Evolutionary conservation across 2,329 filamentous ascomycete species (phyloP), one percentile per base, ranked within the genome.

Genomic region (Neofusicoccum kwambonambiense): DNA sequence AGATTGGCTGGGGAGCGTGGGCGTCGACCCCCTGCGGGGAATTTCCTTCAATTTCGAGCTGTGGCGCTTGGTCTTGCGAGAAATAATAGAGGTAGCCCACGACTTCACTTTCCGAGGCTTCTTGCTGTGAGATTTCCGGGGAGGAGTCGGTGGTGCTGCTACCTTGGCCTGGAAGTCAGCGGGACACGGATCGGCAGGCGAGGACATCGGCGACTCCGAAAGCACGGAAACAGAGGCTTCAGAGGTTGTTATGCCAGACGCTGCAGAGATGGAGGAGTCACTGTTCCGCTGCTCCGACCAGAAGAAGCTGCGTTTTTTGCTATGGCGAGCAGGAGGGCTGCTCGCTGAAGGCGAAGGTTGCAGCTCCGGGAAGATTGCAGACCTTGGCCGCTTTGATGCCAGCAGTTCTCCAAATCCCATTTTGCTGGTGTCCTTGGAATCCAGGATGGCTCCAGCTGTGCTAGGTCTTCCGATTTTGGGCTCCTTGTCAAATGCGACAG

Each of bases 41-140:
- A 65, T 42, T 9, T 68, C 67, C 77, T 83, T 76, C 72, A 77
- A 73, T 72, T 81, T 79, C 69, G 82, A 79, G 68, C 77, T 73
- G 15, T 82, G 80, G 17, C 81, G 73, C 66, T 86, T 89, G 0
- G 83, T 79, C 68, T 88, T 90, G 4, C 85, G 82, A 15, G 86
- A 86, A 7, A 92, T 79, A 64, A 90, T 89, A 2, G 87, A 86
- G 37, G 87, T 88, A 17, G 87, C 86, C 88, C 88, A 90, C 3
- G 84, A 84, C 72, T 91, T 92, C 65, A 94, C 90, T 75, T 90
- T 93, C 77, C 91, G 92, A 72, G 77, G 77, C 47, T 72, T 77
- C 34, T 62, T 60, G 34, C 52, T 22, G 17, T 54, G 22, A 19
- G 51, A 62, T 37, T 67, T 68, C 11, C 65, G 60, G 19, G 49